phyloP scores from a whole-genome alignment of 495 filamentous ascomycete species.

The Podospora pseudopauciseta region DNA sequence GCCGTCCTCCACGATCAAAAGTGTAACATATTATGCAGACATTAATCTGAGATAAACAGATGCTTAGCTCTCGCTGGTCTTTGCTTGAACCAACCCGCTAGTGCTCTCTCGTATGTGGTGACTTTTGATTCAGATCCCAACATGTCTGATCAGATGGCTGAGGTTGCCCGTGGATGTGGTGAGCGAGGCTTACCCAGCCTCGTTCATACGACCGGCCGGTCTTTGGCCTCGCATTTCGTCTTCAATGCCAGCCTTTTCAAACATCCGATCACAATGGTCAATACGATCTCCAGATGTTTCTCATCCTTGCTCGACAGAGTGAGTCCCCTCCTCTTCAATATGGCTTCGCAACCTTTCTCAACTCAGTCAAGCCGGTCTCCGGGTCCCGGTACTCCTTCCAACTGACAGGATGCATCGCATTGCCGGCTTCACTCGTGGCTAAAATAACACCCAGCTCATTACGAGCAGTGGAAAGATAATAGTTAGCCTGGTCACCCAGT shows the following conservation, averaged over 20 bases:
- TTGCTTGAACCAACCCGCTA: not conserved
- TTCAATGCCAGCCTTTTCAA: not conserved
- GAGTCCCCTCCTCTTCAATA: constrained; percentile 52
- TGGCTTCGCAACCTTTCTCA: constrained; percentile 89
- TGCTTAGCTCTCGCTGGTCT: not conserved
- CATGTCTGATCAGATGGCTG: not conserved
- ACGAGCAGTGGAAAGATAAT: constrained; percentile 82
- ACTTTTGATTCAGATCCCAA: not conserved
- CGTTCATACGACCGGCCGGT: not conserved
- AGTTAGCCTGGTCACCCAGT: constrained; percentile 87
- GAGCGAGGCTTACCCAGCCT: not conserved
- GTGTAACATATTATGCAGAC: not conserved
- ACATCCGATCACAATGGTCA: not conserved
- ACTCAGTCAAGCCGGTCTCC: constrained; percentile 71
- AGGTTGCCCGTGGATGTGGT: not conserved
- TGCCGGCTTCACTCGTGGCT: constrained; percentile 83
- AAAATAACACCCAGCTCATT: constrained; percentile 94
- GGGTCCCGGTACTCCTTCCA: constrained; percentile 93
- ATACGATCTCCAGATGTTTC: not conserved
- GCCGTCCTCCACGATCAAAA: not conserved
- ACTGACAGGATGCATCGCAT: constrained; percentile 84
- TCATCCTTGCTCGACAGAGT: not conserved
- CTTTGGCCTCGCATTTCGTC: no score
- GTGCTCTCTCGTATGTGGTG: not conserved
- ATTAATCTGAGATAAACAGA: not conserved